These are phyloP conservation scores for Fusarium nisikadoi DNA, from an alignment of 2,329 filamentous ascomycete genomes.

Conservation along the genomic window DNA sequence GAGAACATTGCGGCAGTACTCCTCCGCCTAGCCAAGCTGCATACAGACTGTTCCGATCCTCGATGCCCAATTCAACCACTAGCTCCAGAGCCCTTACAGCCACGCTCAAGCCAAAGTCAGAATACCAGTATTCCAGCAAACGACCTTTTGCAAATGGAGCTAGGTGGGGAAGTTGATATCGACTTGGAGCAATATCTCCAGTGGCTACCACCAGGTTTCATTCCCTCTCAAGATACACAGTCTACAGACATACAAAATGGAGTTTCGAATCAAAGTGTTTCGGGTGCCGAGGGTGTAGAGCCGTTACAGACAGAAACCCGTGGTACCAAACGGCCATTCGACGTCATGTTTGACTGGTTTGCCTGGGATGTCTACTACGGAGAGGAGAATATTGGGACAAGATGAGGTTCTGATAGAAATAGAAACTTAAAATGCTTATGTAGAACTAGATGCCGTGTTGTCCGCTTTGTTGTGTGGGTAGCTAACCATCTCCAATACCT, in stretches of 20 bases:
- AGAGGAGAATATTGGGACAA: background rate
- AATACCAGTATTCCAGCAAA: fast-evolving
- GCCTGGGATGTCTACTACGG: constrained; percentile 6
- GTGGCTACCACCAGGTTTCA: background rate
- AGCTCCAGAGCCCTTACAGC: background rate
- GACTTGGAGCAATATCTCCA: background rate
- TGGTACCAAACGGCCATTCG: background rate
- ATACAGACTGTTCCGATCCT: fast-evolving
- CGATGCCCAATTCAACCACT: fast-evolving
- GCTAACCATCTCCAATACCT: background rate
- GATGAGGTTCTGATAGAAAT: background rate
- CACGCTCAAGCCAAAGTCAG: fast-evolving
- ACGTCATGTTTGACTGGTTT: constrained; percentile 15
- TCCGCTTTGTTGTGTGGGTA: background rate
- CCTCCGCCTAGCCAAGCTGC: background rate
- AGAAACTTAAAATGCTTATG: fast-evolving
- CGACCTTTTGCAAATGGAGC: background rate
- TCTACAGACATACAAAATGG: too few relatives aligned
- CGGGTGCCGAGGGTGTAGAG: fast-evolving
- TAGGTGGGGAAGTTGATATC: background rate
- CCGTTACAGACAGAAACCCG: background rate
- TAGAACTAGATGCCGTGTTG: fast-evolving
- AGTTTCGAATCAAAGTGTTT: too few relatives aligned
- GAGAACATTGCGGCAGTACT: background rate
- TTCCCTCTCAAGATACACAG: background rate